Evolutionary conservation across 345 rosid genomes (phyloP).

Genomic region (Stellera chamaejasme): DNA sequence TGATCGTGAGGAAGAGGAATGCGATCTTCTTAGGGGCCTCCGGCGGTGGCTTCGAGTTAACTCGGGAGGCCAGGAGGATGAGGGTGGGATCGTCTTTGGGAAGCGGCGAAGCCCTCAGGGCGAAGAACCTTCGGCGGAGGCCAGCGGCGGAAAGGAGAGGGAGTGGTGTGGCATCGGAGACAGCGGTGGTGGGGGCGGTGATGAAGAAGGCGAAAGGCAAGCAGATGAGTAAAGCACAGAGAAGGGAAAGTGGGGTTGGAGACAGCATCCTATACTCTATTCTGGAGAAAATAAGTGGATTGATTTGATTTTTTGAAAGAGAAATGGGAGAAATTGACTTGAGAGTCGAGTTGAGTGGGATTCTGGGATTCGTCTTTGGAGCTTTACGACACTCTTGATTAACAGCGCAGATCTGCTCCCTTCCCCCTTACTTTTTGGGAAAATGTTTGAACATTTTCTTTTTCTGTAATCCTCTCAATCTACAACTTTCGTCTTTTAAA

Average conservation of each 20-base stretch:
- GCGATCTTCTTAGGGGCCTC: slow-evolving; percentile 46
- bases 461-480: too few species aligned
- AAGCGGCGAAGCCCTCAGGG: slow-evolving; percentile 13
- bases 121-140: neutral
- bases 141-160: slow-evolving; percentile 10
- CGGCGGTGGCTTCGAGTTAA: slow-evolving; percentile 28
- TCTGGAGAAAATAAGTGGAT: slow-evolving; percentile 24
- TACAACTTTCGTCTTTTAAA: too few species aligned
- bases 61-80: slow-evolving; percentile 40
- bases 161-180: slow-evolving; percentile 6
- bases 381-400: too few species aligned
- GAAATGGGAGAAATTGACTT: slow-evolving; percentile 8
- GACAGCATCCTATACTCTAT: slow-evolving; percentile 32
- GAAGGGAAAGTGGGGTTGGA: slow-evolving; percentile 42
- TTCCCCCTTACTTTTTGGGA: too few species aligned
- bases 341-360: too few species aligned
- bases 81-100: slow-evolving; percentile 39
- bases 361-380: too few species aligned
- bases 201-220: slow-evolving; percentile 52
- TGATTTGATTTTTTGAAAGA: slow-evolving; percentile 51
- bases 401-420: too few species aligned
- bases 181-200: slow-evolving; percentile 19
- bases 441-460: too few species aligned
- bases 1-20: slow-evolving; percentile 56
- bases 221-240: slow-evolving; percentile 54